A percentile compares a stretch with the other conserved stretches of the same genome.
Conservation (phyloP, 768 basidiomycete species). For the Russula lepida region DNA sequence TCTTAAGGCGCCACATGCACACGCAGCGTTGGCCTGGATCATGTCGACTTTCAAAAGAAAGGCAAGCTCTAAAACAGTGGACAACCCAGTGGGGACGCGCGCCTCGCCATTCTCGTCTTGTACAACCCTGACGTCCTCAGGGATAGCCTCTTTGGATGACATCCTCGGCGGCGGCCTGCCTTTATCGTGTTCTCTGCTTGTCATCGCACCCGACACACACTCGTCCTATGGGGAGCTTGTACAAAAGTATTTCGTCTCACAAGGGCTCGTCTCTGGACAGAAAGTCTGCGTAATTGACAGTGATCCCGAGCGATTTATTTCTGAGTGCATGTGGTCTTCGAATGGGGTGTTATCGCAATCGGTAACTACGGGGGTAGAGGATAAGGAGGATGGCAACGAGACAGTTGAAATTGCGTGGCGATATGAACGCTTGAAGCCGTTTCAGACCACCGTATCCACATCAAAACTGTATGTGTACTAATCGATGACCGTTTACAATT, state of each 20-base stretch:
- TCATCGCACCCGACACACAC: constrained; percentile 79
- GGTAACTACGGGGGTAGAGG: constrained; percentile 32
- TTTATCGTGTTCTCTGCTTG: constrained; percentile 61
- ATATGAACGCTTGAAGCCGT: constrained; percentile 88
- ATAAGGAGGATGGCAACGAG: constrained; percentile 29
- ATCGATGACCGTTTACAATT: not conserved
- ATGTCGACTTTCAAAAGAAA: constrained; percentile 84
- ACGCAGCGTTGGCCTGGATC: not conserved
- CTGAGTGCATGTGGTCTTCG: constrained; percentile 78
- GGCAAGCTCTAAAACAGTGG: constrained; percentile 36
- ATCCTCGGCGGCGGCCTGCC: constrained; percentile 89
- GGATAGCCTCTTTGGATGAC: constrained; percentile 90
- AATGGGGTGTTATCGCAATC: constrained; percentile 18
- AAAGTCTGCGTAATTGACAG: constrained; percentile 57
- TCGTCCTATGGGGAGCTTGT: constrained; percentile 80
- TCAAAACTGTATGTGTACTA: constrained; percentile 38
- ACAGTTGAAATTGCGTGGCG: constrained; percentile 94
- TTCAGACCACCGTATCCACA: constrained; percentile 70
- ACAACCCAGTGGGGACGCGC: constrained; percentile 45
- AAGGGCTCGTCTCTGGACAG: constrained; percentile 73
- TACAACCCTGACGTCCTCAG: constrained; percentile 66
- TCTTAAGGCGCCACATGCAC: not conserved
- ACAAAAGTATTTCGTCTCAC: constrained; percentile 82
- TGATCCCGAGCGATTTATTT: constrained; percentile 47
- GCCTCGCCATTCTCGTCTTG: constrained; percentile 47